phyloP scores from a whole-genome alignment of 805 yeast species.

The Ogataea pini region DNA sequence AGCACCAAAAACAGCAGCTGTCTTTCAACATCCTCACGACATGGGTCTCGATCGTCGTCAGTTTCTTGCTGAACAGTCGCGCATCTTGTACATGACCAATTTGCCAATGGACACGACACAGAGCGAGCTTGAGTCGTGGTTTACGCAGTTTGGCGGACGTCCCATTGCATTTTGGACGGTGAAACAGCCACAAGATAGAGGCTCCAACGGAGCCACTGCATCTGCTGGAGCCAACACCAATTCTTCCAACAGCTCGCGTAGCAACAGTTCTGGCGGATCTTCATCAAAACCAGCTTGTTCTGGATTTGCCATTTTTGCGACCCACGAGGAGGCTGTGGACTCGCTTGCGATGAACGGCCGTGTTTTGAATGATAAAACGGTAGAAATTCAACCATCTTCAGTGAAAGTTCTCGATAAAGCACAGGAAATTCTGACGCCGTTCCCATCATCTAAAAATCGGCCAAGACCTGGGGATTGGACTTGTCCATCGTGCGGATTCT shows the following conservation, averaged over 20 bases:
- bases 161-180: conserved; percentile 91
- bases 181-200: background rate
- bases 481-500: conserved; percentile 95
- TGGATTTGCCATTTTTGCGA: conserved; percentile 83
- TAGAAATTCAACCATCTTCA: conserved; percentile 88
- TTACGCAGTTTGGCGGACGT: conserved; percentile 79
- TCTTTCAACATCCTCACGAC: conserved; percentile 75
- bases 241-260: conserved; percentile 17
- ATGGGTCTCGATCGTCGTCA: conserved; percentile 68
- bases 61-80: conserved; percentile 70
- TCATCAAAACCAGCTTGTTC: conserved; percentile 53
- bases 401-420: conserved; percentile 77
- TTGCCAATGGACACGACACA: conserved; percentile 86
- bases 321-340: conserved; percentile 85
- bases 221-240: background rate
- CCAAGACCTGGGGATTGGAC: conserved; percentile 98
- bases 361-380: conserved; percentile 62
- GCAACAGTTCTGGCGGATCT: conserved; percentile 25
- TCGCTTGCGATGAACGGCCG: conserved; percentile 80
- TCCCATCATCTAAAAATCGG: conserved; percentile 80
- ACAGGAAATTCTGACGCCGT: conserved; percentile 76
- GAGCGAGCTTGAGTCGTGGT: conserved; percentile 88
- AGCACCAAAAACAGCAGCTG: conserved; percentile 50
- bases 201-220: background rate
- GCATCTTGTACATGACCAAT: conserved; percentile 77